Base-by-base conservation (phyloP, 345 rosid genomes). In the Noccaea bulbosa region DNA sequence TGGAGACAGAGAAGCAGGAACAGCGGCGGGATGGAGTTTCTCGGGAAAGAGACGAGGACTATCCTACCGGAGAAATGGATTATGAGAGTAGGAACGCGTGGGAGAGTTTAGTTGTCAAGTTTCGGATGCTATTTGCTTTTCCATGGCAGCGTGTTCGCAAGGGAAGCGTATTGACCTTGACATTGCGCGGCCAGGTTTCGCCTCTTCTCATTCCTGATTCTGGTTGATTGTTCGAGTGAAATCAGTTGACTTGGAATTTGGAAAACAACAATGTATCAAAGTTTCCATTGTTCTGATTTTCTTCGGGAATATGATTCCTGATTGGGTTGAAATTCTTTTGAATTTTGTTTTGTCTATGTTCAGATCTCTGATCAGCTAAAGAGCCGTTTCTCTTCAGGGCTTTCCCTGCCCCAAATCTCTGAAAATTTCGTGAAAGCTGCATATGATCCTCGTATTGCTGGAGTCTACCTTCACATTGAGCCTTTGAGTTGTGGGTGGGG, bases 351-450 rank as follows among this genome's bases (percentile, higher is more conserved):
- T 43, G 24, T 48, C 32, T 67, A 55, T 88, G 57, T 78, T 78
- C 89, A 93, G 98, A 82, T 93, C 87, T 79, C 91, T 81, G 98
- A 93, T 83, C 98, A 91, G 92, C 76, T 88, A 15, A 85, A 88
- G 89, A 85, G 96, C 81, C 86, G 91, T 71, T 93, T 90, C 88
- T 84, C 92, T 71, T 80, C 94, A 65, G 93, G 86, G 38, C 82
- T 93, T 35, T 91, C 92, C 35, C 75, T 93, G 39, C 98, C 98
- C 7, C 93, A 88, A 77, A 74, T 91, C 35, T 91, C 97, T 35
- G 98, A 93, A 47, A 93, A 93, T 81, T 81, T 93, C 5, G 58
- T 82, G 63, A 93, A 93, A 83, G 97, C 97, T 11, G 92, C 97
- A 0, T 91, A 89, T 71, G 97, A 93, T 83, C 96, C 98, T 75